Conservation (phyloP, 495 filamentous ascomycete species). For the Apodospora peruviana region DNA sequence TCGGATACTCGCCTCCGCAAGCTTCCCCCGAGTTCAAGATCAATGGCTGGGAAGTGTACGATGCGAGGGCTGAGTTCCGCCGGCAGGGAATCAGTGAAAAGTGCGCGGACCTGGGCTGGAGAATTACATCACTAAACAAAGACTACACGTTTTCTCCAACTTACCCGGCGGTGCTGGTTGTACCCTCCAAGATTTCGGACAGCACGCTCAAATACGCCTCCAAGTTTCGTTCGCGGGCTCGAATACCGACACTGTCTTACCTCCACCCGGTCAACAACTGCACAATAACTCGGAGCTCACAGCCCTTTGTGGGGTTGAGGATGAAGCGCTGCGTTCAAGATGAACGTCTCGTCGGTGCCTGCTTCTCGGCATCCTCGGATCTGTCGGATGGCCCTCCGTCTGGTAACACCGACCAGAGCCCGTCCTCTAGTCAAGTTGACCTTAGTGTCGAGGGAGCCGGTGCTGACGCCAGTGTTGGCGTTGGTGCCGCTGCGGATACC, state of each 20-base stretch:
- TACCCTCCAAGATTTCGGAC: slow-evolving; percentile 87
- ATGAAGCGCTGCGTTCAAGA: slow-evolving; percentile 92
- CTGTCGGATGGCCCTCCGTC: slow-evolving; percentile 22
- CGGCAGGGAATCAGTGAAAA: slow-evolving; percentile 79
- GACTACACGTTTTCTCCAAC: slow-evolving; percentile 89
- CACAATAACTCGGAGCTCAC: slow-evolving; percentile 90
- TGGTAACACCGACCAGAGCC: slow-evolving; percentile 40
- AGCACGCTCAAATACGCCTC: slow-evolving; percentile 94
- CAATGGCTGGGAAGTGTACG: slow-evolving; percentile 85
- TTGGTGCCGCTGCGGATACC: slow-evolving; percentile 27
- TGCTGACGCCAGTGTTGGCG: no score
- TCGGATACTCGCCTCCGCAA: slow-evolving; percentile 68
- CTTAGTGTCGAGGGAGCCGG: slow-evolving; percentile 31
- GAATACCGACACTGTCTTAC: slow-evolving; percentile 87
- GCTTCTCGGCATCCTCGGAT: slow-evolving; percentile 72
- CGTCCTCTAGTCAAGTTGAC: slow-evolving; percentile 56
- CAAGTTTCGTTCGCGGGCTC: slow-evolving; percentile 75
- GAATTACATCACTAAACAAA: slow-evolving; percentile 82
- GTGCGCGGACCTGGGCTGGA: slow-evolving; percentile 70
- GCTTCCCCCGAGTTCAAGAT: slow-evolving; percentile 60
- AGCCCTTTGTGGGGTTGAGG: slow-evolving; percentile 82
- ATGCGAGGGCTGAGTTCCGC: slow-evolving; percentile 72
- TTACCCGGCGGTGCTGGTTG: slow-evolving; percentile 81
- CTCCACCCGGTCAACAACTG: slow-evolving; percentile 96
- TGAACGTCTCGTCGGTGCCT: slow-evolving; percentile 86